phyloP scores from a whole-genome alignment of 2,329 filamentous ascomycete genomes.

The Scleromitrula shiraiana region DNA sequence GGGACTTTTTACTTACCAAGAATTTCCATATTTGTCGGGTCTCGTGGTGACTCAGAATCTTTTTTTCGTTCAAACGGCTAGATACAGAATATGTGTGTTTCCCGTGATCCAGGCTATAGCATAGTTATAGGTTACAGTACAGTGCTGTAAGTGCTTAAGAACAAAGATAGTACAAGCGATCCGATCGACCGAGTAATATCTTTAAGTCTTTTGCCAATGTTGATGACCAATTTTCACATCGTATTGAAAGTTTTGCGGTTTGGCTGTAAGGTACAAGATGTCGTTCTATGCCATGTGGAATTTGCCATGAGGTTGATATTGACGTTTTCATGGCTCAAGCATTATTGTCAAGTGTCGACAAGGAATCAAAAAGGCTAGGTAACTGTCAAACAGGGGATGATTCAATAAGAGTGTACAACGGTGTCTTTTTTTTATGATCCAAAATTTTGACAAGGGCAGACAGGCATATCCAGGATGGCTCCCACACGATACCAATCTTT shows the following conservation, averaged over 20 bases:
- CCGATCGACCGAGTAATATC: slow-evolving; percentile 5
- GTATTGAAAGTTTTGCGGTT: too few species aligned
- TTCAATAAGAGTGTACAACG: slow-evolving; percentile 8
- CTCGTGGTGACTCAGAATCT: slow-evolving; percentile 6
- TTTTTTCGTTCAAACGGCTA: slow-evolving; percentile 7
- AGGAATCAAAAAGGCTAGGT: slow-evolving; percentile 6
- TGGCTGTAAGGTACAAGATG: slow-evolving; percentile 14
- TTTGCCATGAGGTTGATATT: slow-evolving; percentile 21
- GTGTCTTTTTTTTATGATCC: background rate
- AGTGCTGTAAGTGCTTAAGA: too few species aligned
- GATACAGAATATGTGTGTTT: slow-evolving; percentile 3
- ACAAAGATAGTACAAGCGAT: background rate
- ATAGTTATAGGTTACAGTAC: too few species aligned
- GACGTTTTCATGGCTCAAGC: slow-evolving; percentile 17
- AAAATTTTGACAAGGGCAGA: slow-evolving; percentile 4
- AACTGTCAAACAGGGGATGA: slow-evolving; percentile 20
- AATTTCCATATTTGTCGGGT: slow-evolving; percentile 3
- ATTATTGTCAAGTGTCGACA: slow-evolving; percentile 10
- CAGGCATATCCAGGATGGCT: slow-evolving; percentile 11
- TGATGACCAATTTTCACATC: slow-evolving; percentile 2
- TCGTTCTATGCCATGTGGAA: background rate
- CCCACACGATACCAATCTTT: slow-evolving; percentile 9
- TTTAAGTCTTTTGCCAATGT: background rate
- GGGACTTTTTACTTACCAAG: slow-evolving; percentile 5
- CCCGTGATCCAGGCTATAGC: slow-evolving; percentile 11